Evolutionary conservation across 805 yeast genomes (phyloP).

Genomic region (Candida wancherniae): DNA sequence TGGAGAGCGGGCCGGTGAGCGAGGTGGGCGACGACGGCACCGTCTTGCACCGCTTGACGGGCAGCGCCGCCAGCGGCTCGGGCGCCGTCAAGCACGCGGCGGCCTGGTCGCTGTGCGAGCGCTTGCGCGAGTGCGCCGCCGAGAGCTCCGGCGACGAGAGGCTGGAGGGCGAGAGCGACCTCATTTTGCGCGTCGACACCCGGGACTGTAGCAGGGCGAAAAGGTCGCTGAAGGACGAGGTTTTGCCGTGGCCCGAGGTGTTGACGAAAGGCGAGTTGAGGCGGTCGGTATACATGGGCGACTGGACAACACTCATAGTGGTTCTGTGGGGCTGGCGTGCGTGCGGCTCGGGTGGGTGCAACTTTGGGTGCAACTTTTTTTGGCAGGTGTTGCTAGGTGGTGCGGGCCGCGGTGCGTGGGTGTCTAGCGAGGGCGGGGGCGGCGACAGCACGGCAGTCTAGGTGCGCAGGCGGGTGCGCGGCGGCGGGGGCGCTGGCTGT

Average conservation of each 20-base stretch:
- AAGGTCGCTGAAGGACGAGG: conserved; percentile 34
- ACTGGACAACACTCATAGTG: conserved; percentile 29
- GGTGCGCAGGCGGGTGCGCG: no score
- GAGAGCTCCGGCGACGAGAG: conserved; percentile 3
- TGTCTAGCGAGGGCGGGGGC: no score
- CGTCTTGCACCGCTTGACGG: conserved; percentile 8
- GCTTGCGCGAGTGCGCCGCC: conserved; percentile 17
- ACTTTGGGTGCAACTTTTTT: no score
- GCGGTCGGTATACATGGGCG: conserved; percentile 30
- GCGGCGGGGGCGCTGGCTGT: no score
- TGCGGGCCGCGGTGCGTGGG: no score
- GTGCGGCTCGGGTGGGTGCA: no score
- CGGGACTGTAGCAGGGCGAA: conserved; percentile 23
- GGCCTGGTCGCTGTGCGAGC: conserved; percentile 25
- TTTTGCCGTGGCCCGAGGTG: conserved; percentile 23
- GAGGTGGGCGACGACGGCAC: conserved; percentile 15
- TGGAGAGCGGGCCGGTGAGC: not conserved
- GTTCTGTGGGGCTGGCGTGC: no score
- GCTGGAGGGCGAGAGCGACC: conserved; percentile 9
- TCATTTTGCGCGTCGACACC: conserved; percentile 9
- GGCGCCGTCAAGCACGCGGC: not conserved
- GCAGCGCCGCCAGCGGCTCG: not conserved
- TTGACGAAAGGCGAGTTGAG: conserved; percentile 20
- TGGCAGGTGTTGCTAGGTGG: no score
- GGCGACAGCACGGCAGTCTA: no score